phyloP scores from a whole-genome alignment of 345 rosid species.

The Abelmoschus esculentus region DNA sequence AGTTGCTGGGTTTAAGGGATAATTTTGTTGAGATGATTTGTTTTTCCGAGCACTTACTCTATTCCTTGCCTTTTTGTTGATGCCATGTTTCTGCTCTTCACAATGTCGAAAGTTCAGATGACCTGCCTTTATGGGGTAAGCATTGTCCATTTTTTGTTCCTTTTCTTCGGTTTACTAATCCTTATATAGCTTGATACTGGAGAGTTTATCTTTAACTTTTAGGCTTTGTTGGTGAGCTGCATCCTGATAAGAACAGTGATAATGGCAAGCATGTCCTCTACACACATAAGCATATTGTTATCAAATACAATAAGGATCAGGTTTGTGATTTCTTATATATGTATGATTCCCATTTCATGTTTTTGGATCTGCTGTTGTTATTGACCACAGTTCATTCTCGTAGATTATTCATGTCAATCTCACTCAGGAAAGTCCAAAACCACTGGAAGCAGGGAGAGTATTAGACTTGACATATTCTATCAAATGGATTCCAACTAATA shows the following conservation, averaged over 20 bases:
- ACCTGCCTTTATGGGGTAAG: conserved; percentile 96
- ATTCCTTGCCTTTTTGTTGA: conserved; percentile 17
- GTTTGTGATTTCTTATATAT: conserved; percentile 30
- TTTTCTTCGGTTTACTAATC: neutral
- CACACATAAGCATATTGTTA: conserved; percentile 68
- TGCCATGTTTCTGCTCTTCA: conserved; percentile 16
- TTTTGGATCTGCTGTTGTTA: neutral
- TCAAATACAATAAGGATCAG: conserved; percentile 82
- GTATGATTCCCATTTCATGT: neutral
- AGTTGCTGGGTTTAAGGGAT: neutral
- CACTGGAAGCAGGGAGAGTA: conserved; percentile 56
- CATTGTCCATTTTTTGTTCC: neutral
- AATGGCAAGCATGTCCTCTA: conserved; percentile 58
- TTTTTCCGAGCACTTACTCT: conserved; percentile 10
- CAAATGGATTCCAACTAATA: conserved; percentile 59
- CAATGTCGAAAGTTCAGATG: conserved; percentile 59
- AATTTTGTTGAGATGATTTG: conserved; percentile 4
- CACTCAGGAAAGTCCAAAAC: conserved; percentile 64
- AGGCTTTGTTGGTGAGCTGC: conserved; percentile 88
- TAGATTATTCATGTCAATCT: conserved; percentile 92
- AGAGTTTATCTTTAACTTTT: conserved; percentile 11
- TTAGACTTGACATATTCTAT: conserved; percentile 77
- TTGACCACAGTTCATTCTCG: neutral
- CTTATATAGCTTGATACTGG: conserved; percentile 6
- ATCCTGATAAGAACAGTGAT: conserved; percentile 68